Base-by-base conservation (phyloP, 768 basidiomycete genomes). In the Omphalotus guepiniiformis region DNA sequence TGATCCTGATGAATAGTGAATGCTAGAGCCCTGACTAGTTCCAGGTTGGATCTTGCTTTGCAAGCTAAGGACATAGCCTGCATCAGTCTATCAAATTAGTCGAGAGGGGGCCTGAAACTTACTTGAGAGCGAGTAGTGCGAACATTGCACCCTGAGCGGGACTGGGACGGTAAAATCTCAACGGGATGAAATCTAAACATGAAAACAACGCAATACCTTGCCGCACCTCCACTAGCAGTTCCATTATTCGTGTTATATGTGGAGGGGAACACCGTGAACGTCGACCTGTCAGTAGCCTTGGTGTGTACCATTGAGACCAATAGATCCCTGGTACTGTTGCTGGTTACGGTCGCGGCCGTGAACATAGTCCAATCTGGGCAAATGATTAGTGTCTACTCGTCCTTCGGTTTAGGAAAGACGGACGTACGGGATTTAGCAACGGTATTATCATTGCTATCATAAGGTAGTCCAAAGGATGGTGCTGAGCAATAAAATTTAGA, bases 81-180 rank as follows among this genome's bases (percentile, higher is more conserved):
- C 11, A 4, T 15, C 3, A 3, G 15, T 8, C 8, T 1, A 22
- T n/a, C 19, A 35, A 8, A 16, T n/a, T n/a, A n/a, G 18, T n/a
- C 16, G 23, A 22, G 16, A n/a, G 3, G 9, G 27, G 21, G 38
- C 18, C 23, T 1, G 22, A 6, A 16, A 55, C 63, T 29, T 34
- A 64, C 63, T 42, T 56, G 15, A 64, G 49, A 9, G 40, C 39
- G 19, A 42, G 32, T 18, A 49, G 7, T 21, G 48, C 29, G 32
- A 34, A 49, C 48, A 49, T 49, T 9, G 48, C 39, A 4, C 48
- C 48, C 41, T 42, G 41, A 35, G 48, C 48, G 27, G 48, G 41
- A 37, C 48, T 49, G 19, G 1, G 21, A 8, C 23, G 28, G 22
- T 35, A 6, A 6, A 18, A 9, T 23, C 1, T n/a, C n/a, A n/a